phyloP scores from a whole-genome alignment of 1,139 yeast genomes.

The Candida albicans region DNA sequence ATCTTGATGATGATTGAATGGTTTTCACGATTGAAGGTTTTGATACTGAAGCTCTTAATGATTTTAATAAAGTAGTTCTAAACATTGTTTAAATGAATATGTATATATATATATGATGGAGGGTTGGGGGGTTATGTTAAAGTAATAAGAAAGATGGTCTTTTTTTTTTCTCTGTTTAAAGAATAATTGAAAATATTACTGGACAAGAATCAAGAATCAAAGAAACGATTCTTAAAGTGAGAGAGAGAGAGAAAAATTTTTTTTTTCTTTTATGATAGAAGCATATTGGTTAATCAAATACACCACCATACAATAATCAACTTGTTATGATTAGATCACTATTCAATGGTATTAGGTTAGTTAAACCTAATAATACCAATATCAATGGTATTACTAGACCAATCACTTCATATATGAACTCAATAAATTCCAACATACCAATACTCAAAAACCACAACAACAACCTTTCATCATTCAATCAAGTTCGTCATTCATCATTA shows the following conservation, averaged over 20 bases:
- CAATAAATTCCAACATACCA: slow-evolving; percentile 14
- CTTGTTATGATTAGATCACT: slow-evolving; percentile 15
- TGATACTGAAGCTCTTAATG: slow-evolving; percentile 24
- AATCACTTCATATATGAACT: slow-evolving; percentile 14
- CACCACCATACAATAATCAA: too few relatives aligned
- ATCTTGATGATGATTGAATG: slow-evolving; percentile 4
- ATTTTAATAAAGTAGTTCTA: slow-evolving; percentile 30
- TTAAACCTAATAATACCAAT: slow-evolving; percentile 2
- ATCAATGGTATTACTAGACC: slow-evolving; percentile 9
- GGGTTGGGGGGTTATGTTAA: too few relatives aligned
- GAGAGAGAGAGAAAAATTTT: slow-evolving; percentile 1
- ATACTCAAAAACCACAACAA: background rate
- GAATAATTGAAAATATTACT: slow-evolving; percentile 1
- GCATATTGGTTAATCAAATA: too few relatives aligned
- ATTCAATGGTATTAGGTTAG: slow-evolving; percentile 7
- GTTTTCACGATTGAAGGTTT: slow-evolving; percentile 7
- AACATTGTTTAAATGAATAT: slow-evolving; percentile 26
- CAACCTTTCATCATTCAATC: slow-evolving; percentile 15
- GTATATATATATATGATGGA: background rate
- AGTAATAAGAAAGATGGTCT: background rate
- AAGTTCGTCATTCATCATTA: slow-evolving; percentile 61
- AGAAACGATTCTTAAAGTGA: background rate
- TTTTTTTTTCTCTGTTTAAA: background rate
- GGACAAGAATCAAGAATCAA: slow-evolving; percentile 6
- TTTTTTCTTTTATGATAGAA: too few relatives aligned